These are phyloP conservation scores for Lachnellula occidentalis DNA, from an alignment of 2,329 filamentous ascomycete genomes.

Conservation along the genomic window DNA sequence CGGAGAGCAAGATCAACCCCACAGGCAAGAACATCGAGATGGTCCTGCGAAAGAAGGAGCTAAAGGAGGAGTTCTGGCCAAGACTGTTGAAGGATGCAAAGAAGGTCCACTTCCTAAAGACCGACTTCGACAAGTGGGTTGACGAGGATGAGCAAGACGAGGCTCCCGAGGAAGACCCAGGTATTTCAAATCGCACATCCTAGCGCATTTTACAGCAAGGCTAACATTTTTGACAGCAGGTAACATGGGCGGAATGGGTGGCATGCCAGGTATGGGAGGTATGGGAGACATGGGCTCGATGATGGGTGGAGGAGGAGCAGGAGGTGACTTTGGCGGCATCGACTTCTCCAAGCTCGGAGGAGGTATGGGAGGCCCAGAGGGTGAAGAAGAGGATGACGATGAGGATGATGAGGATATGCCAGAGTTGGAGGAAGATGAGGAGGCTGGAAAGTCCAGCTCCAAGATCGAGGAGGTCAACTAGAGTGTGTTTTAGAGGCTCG, in stretches of 20 bases:
- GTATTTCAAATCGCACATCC: constrained; percentile 40
- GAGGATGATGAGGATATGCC: constrained; percentile 82
- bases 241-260: constrained; percentile 59
- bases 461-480: constrained; percentile 34
- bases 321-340: constrained; percentile 76
- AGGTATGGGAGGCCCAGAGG: constrained; percentile 37
- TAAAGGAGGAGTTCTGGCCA: constrained; percentile 93
- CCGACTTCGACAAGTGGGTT: constrained; percentile 81
- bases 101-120: constrained; percentile 95
- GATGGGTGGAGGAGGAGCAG: constrained; percentile 33
- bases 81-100: constrained; percentile 83
- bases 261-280: constrained; percentile 39
- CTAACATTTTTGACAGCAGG: constrained; percentile 6
- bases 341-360: constrained; percentile 89
- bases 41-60: constrained; percentile 94
- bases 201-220: background rate
- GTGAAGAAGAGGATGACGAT: constrained; percentile 38
- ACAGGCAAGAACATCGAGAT: constrained; percentile 83
- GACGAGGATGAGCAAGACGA: constrained; percentile 80
- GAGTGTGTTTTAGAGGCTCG: constrained; percentile 10
- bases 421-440: constrained; percentile 55
- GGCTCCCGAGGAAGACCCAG: constrained; percentile 73
- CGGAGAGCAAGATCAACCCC: constrained; percentile 81
- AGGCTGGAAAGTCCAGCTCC: constrained; percentile 38
- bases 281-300: constrained; percentile 36